Evolutionary conservation across 2,329 filamentous ascomycete genomes (phyloP).

Genomic region (Monosporascus sp.): DNA sequence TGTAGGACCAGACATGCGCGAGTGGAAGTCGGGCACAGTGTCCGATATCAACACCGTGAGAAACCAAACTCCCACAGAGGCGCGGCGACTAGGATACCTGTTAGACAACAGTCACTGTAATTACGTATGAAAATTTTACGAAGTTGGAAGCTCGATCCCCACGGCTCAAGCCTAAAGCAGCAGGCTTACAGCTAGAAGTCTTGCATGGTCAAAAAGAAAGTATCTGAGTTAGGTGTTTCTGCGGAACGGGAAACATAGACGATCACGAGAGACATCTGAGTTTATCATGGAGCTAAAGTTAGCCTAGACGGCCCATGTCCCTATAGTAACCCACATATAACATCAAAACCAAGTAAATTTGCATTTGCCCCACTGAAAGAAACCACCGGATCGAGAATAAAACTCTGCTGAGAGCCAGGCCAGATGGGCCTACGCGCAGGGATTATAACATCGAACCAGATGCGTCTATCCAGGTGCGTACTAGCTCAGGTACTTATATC

Average conservation of each 20-base stretch:
- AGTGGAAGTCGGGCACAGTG: slow-evolving; percentile 4
- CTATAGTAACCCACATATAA: background rate
- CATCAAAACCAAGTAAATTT: background rate
- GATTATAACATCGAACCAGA: background rate
- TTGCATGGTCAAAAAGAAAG: background rate
- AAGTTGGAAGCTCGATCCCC: background rate
- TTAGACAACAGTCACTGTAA: background rate
- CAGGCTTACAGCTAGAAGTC: background rate
- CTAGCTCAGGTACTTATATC: too few species aligned
- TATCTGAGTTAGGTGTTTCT: background rate
- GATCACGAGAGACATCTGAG: too few species aligned
- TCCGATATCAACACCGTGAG: background rate
- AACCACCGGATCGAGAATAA: background rate
- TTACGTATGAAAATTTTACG: background rate
- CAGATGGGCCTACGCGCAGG: background rate
- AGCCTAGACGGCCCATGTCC: background rate
- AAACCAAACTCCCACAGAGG: background rate
- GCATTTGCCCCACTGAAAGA: background rate
- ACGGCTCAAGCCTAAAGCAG: background rate
- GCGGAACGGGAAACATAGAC: too few species aligned
- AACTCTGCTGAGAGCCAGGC: background rate
- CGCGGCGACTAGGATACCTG: background rate
- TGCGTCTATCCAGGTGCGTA: too few species aligned
- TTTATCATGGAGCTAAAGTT: background rate
- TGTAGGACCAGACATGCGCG: slow-evolving; percentile 8